Base-by-base conservation (phyloP, 2,329 filamentous ascomycete species). In the Escovopsis weberi region DNA sequence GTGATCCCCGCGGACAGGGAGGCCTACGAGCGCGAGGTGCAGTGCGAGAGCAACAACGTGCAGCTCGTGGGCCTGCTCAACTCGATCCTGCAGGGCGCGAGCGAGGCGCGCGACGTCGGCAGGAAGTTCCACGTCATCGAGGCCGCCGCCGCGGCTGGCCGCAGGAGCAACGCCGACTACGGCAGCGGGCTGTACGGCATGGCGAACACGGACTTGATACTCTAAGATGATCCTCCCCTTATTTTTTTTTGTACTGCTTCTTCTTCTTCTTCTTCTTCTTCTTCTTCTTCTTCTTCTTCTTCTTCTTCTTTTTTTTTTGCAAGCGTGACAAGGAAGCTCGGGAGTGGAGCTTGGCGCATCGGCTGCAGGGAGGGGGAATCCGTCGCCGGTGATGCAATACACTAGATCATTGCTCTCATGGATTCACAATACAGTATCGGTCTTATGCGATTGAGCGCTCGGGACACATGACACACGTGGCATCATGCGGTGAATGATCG, bases 1-100 rank as follows among this genome's bases (percentile, higher is more conserved):
- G 74, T 95, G 42, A 78, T 82, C 4, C 86, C 89, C 3, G 70
- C 80, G 2, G 72, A 85, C 52, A 64, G 69, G 26, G 68, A 70
- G 37, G 70, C 75, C 0, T 85, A 89, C 55, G 69, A 78, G 26
- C 68, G 74, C 32, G 82, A 94, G 59, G 74, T 84, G 33, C 67
- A 82, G 33, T 78, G 82, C 42, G 84, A 94, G 63, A 71, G 80
- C 47, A 91, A 93, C 54, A 86, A 96, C 53, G 86, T 94, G 26
- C 72, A 80, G 43, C 72, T 95, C 2, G 74, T 93, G 40, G 75
- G 76, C 4, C 66, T 96, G 2, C 72, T 96, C 8, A 81, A 84
- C 37, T 72, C 75, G 19, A 71, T 95, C 28, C 80, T 88, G 48
- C 74, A 82, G 48, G 83, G 78, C 47, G 70, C 88, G 18, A 75